These are phyloP conservation scores for Aspergillus ostianus DNA, from an alignment of 495 filamentous ascomycete species.

Conservation along the genomic window DNA sequence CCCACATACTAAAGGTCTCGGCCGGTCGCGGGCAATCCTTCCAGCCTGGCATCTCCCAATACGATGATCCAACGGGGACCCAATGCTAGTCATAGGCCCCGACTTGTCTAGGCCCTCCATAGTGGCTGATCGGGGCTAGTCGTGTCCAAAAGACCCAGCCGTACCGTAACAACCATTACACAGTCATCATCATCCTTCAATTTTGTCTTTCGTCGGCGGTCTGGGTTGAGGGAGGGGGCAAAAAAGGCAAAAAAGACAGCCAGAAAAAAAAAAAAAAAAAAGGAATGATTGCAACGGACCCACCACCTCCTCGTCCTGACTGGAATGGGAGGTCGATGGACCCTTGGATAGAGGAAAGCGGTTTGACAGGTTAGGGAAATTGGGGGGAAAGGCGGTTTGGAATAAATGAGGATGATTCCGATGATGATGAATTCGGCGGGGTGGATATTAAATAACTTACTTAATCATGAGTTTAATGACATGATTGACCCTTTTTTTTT, in stretches of 20 bases:
- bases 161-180: conserved; percentile 22
- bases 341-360: conserved; percentile 7
- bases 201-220: neutral
- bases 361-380: conserved; percentile 14
- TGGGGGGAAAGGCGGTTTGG: conserved; percentile 9
- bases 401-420: conserved; percentile 11
- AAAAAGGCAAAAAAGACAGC: too few species aligned
- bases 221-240: too few species aligned
- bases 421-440: neutral
- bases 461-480: neutral
- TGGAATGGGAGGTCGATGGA: conserved; percentile 8
- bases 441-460: neutral
- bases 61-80: neutral
- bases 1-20: too few species aligned
- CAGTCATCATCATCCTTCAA: conserved; percentile 12
- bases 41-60: too few species aligned
- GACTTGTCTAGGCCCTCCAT: conserved; percentile 24
- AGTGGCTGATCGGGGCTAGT: conserved; percentile 25
- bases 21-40: neutral
- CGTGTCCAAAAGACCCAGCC: conserved; percentile 6
- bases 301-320: conserved; percentile 6
- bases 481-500: neutral
- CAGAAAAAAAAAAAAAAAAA: too few species aligned
- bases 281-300: neutral
- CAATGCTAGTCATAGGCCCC: conserved; percentile 7